phyloP scores from a whole-genome alignment of 306 rosid genomes.

The Gillenia trifoliata region DNA sequence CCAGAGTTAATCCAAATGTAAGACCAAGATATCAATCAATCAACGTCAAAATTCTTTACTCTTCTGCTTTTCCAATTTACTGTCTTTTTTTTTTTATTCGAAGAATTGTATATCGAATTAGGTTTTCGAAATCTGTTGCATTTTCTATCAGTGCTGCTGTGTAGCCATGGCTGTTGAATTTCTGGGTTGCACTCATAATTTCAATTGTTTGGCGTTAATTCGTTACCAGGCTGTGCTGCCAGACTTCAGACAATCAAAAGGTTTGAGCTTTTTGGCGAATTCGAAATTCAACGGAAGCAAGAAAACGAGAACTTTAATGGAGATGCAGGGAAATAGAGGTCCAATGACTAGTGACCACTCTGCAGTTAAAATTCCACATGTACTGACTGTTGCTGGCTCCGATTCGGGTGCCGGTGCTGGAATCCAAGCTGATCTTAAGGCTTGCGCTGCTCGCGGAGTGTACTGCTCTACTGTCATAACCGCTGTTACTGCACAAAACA shows the following conservation, averaged over 20 bases:
- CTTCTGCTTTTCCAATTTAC: not conserved
- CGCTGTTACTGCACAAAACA: conserved; percentile 92
- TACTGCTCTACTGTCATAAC: conserved; percentile 92
- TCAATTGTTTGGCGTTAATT: not conserved
- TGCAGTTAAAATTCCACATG: conserved; percentile 53
- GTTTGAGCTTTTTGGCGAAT: conserved; percentile 4
- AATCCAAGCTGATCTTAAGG: conserved; percentile 86
- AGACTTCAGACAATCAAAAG: conserved; percentile 14
- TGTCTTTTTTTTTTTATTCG: not conserved
- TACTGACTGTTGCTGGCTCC: conserved; percentile 78
- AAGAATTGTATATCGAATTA: not conserved
- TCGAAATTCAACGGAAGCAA: not conserved
- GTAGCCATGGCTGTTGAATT: not conserved
- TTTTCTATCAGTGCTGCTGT: not conserved
- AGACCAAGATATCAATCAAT: not conserved
- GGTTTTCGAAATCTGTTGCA: not conserved
- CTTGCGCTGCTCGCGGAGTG: conserved; percentile 80
- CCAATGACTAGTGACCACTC: conserved; percentile 13
- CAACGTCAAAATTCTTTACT: not conserved
- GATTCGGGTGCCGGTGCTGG: conserved; percentile 96
- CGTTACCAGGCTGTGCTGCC: not conserved
- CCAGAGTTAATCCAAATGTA: not conserved
- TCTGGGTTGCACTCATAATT: not conserved
- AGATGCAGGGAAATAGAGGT: conserved; percentile 30
- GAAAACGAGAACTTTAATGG: conserved; percentile 5